phyloP scores from a whole-genome alignment of 441 rosid genomes.

The Bocquillonia castaneifolia region DNA sequence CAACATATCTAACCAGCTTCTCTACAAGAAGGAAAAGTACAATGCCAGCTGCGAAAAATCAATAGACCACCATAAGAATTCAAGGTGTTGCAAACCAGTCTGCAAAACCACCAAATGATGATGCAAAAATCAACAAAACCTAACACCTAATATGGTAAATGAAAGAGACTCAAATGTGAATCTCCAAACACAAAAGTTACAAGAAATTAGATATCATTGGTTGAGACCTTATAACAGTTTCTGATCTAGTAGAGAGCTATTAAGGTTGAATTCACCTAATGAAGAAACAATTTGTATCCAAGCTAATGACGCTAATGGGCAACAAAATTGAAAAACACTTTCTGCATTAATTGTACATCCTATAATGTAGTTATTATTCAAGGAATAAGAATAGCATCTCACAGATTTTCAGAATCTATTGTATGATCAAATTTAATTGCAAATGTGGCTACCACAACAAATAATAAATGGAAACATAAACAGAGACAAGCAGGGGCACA shows the following conservation, averaged over 20 bases:
- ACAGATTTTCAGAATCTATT: background rate
- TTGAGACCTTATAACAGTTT: too few relatives aligned
- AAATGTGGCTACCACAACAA: background rate
- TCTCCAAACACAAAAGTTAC: background rate
- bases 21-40: slow-evolving; percentile 89
- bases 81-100: slow-evolving; percentile 22
- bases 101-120: slow-evolving; percentile 20
- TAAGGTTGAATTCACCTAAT: background rate
- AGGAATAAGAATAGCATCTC: background rate
- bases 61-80: slow-evolving; percentile 29
- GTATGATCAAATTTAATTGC: background rate
- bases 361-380: background rate
- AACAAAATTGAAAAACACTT: background rate
- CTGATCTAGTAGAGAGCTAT: too few relatives aligned
- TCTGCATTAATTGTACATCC: background rate
- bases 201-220: background rate
- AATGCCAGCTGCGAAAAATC: slow-evolving; percentile 75
- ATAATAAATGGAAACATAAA: background rate
- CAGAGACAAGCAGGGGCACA: background rate
- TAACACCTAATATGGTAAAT: background rate
- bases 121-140: slow-evolving; percentile 19
- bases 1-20: slow-evolving; percentile 88
- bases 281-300: background rate
- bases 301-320: background rate
- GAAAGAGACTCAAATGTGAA: background rate